phyloP scores from a whole-genome alignment of 2,329 filamentous ascomycete genomes.

The Alternaria conjuncta region DNA sequence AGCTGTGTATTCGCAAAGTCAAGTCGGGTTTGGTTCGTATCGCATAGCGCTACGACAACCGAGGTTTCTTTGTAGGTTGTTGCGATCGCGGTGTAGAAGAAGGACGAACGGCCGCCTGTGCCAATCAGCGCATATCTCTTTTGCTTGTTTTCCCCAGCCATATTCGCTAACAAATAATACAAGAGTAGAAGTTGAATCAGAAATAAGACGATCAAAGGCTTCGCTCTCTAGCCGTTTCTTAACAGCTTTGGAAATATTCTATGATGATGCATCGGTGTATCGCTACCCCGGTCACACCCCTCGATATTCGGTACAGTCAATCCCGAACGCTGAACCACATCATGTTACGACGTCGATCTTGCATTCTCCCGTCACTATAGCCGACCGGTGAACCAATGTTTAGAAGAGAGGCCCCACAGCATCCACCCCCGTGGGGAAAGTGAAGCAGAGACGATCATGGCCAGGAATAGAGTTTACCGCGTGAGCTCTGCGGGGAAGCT shows the following conservation, averaged over 20 bases:
- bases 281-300: conserved; percentile 7
- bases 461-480: neutral
- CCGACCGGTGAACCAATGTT: neutral
- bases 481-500: conserved; percentile 13
- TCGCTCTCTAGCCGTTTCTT: conserved; percentile 3
- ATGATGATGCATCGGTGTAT: conserved; percentile 14
- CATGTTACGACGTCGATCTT: conserved; percentile 9
- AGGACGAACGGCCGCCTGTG: conserved; percentile 64
- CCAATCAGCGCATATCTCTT: conserved; percentile 63
- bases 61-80: conserved; percentile 60
- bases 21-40: conserved; percentile 67
- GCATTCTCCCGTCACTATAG: conserved; percentile 4
- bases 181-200: neutral
- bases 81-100: conserved; percentile 67
- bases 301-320: conserved; percentile 15
- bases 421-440: conserved; percentile 13
- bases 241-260: conserved; percentile 7
- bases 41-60: conserved; percentile 63
- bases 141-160: conserved; percentile 18
- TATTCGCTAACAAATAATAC: neutral
- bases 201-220: neutral
- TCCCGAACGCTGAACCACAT: conserved; percentile 9
- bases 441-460: neutral
- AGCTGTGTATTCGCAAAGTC: conserved; percentile 62
- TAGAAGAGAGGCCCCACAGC: conserved; percentile 8